Percentiles rank a stretch among this genome's conserved stretches.
These are phyloP conservation scores for Lachancea sp. DNA, from an alignment of 805 yeast genomes.

Conservation along the genomic window DNA sequence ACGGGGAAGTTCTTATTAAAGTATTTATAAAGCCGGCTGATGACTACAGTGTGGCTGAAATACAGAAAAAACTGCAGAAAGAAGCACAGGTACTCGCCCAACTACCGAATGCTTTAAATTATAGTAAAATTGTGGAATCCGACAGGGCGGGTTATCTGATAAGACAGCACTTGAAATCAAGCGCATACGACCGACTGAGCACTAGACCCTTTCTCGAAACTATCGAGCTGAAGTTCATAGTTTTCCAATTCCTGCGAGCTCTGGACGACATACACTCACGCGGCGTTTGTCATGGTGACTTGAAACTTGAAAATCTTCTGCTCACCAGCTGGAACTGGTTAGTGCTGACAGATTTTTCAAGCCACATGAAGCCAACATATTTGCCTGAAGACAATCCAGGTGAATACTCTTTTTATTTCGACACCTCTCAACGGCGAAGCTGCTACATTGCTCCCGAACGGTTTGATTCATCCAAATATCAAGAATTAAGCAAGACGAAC, in stretches of 20 bases:
- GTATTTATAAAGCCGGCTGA: conserved; percentile 67
- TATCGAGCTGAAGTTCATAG: conserved; percentile 77
- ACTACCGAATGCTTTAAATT: conserved; percentile 62
- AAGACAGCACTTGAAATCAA: conserved; percentile 72
- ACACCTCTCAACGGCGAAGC: conserved; percentile 75
- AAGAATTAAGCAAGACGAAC: conserved; percentile 9
- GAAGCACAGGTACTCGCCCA: conserved; percentile 37
- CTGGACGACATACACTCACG: conserved; percentile 56
- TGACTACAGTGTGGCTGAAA: conserved; percentile 18
- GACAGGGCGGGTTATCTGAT: conserved; percentile 88
- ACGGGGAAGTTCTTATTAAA: conserved; percentile 72
- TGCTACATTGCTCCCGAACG: conserved; percentile 96
- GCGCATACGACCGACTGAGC: conserved; percentile 80
- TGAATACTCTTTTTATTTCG: conserved; percentile 86
- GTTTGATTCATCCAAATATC: conserved; percentile 37
- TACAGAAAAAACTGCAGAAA: conserved; percentile 33
- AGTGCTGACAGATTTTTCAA: conserved; percentile 73
- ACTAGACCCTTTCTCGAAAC: conserved; percentile 80
- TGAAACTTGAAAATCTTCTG: conserved; percentile 82
- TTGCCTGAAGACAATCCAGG: conserved; percentile 92
- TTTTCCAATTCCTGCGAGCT: conserved; percentile 68
- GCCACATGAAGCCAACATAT: conserved; percentile 66
- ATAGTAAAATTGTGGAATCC: conserved; percentile 70
- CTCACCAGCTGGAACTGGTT: conserved; percentile 89
- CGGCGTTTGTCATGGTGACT: conserved; percentile 77